These are phyloP conservation scores for Exobasidium cylindrosporum DNA, from an alignment of 1,284 basidiomycete genomes.

Conservation along the genomic window DNA sequence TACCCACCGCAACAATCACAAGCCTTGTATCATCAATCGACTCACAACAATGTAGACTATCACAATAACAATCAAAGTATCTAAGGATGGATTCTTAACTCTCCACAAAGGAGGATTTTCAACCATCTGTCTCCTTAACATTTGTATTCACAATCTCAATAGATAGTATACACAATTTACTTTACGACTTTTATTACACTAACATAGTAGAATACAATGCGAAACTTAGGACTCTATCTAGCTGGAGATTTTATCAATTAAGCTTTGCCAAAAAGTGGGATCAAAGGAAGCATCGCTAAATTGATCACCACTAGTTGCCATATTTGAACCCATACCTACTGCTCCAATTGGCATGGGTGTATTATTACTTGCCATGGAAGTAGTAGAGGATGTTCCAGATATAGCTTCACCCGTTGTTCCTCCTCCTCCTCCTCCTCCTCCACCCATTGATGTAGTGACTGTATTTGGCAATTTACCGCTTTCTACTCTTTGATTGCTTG, in stretches of 20 bases:
- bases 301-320: not conserved
- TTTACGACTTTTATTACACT: too few relatives aligned
- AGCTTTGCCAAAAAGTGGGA: constrained; percentile 12
- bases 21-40: not conserved
- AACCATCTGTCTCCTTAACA: too few relatives aligned
- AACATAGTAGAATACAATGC: too few relatives aligned
- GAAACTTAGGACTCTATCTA: too few relatives aligned
- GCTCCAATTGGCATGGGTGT: not conserved
- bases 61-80: not conserved
- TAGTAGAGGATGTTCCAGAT: not conserved
- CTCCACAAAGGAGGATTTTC: too few relatives aligned
- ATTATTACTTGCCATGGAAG: not conserved
- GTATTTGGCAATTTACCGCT: not conserved
- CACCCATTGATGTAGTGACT: not conserved
- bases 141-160: too few relatives aligned
- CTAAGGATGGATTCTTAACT: too few relatives aligned
- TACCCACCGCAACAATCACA: not conserved
- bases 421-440: too few relatives aligned
- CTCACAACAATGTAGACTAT: not conserved
- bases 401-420: not conserved
- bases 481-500: not conserved
- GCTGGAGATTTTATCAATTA: constrained; percentile 17
- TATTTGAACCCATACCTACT: not conserved
- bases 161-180: too few relatives aligned
- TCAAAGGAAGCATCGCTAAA: constrained; percentile 8